Evolutionary conservation across 208 protist species (phyloP), one percentile per base, ranked within the genome.

Genomic region (Strigomonas culicis): DNA sequence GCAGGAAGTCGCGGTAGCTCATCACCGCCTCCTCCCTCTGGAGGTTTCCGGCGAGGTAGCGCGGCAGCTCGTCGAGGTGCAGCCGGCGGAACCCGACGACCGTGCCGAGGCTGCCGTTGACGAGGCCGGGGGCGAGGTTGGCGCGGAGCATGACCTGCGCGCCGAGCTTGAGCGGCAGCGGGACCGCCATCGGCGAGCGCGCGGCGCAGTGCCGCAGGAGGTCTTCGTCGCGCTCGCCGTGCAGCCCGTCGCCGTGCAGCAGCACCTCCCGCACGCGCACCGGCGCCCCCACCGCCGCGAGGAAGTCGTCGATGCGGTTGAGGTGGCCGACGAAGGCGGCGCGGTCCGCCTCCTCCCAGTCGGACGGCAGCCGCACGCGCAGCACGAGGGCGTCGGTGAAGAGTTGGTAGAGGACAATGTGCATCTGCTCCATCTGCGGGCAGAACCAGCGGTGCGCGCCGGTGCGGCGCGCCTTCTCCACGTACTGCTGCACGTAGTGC

Each of bases 81-180:
- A 79, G 82, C 31, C 50, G 70, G 34, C 47, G 39, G 25, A 66
- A 4, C 15, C 55, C 55, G 24, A 60, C 39, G 39, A 97, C 90
- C 22, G 89, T 66, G 31, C 92, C 92, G 19, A 94, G 80, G 59
- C 84, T 93, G 43, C 92, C 92, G 50, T 97, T 95, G 24, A 84
- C 93, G 30, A 97, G 84, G 11, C 77, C 81, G 8, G 84, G 80
- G 4, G 88, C 93, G 4, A 97, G 75, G 72, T 97, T 97, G 56
- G 89, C 86, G 58, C 83, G 93, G 39, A 95, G 53, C 92, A 97
- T 95, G 24, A 97, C 89, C 0, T 86, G 92, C 46, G 82, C 90
- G 25, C 92, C 92, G 19, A 94, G 65, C 72, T 94, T 94, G 43
- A 97, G 77, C 17, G 79, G 86, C 52, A 94, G 68, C 15, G 87